phyloP scores from a whole-genome alignment of 2,329 filamentous ascomycete species.

The Dactylellina parvicollis region DNA sequence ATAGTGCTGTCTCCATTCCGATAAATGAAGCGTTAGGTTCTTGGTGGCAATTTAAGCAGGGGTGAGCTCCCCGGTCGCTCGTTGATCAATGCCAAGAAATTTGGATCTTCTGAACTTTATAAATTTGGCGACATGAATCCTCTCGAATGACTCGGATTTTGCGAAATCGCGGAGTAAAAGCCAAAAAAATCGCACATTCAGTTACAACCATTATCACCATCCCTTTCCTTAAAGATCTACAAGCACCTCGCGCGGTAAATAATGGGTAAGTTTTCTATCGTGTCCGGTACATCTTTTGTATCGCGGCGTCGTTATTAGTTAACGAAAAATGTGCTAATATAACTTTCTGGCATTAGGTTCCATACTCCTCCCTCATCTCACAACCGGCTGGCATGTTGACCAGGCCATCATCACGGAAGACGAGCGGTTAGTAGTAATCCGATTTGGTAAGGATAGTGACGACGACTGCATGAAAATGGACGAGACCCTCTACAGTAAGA shows the following conservation, averaged over 20 bases:
- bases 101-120: background rate
- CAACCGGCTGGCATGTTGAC: conserved; percentile 96
- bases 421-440: conserved; percentile 90
- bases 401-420: conserved; percentile 92
- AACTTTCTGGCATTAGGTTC: conserved; percentile 73
- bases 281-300: background rate
- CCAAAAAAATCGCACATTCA: too few species aligned
- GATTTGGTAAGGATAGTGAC: conserved; percentile 88
- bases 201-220: too few species aligned
- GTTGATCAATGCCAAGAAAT: conserved; percentile 4
- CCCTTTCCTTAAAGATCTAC: too few species aligned
- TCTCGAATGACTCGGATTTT: too few species aligned
- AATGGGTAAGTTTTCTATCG: background rate
- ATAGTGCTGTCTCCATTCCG: too few species aligned
- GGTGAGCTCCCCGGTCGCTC: background rate
- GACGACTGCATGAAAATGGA: conserved; percentile 83
- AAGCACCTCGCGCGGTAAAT: too few species aligned
- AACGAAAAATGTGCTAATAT: too few species aligned
- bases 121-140: background rate
- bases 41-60: too few species aligned
- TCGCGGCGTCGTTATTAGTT: background rate
- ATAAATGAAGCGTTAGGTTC: too few species aligned
- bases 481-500: conserved; percentile 83
- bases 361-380: conserved; percentile 89
- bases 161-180: too few species aligned